These are phyloP conservation scores for Lodderomyces jiufengensis DNA, from an alignment of 1,139 yeast species.

Conservation along the genomic window DNA sequence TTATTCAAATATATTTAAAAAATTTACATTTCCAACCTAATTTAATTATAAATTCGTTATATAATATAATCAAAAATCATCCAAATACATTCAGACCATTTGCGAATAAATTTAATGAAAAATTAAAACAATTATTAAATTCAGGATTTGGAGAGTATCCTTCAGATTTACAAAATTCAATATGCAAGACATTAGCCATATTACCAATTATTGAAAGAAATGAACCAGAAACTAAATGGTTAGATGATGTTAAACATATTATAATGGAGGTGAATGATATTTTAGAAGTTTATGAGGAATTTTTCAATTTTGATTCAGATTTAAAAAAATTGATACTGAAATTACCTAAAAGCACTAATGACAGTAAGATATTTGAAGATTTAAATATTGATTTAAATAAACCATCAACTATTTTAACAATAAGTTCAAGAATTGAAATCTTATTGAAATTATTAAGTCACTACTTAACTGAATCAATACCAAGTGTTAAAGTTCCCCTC, in stretches of 20 bases:
- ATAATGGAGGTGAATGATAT: conserved; percentile 50
- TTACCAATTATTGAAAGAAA: conserved; percentile 55
- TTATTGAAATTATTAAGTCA: conserved; percentile 44
- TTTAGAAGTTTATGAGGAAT: conserved; percentile 50
- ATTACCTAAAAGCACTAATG: conserved; percentile 22
- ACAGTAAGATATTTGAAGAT: conserved; percentile 12
- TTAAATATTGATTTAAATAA: conserved; percentile 57
- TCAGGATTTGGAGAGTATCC: conserved; percentile 25
- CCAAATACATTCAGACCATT: conserved; percentile 82
- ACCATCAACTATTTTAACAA: conserved; percentile 46
- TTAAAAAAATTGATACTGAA: conserved; percentile 29
- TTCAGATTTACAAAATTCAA: conserved; percentile 30
- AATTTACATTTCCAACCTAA: conserved; percentile 37
- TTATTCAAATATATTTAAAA: conserved; percentile 54
- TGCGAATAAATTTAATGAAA: conserved; percentile 55
- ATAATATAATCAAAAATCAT: conserved; percentile 50
- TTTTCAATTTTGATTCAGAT: conserved; percentile 56
- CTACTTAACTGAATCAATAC: conserved; percentile 45
- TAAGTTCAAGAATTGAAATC: conserved; percentile 48
- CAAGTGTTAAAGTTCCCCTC: conserved; percentile 51
- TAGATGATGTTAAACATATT: conserved; percentile 30
- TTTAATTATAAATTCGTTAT: conserved; percentile 47
- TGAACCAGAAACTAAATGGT: conserved; percentile 51
- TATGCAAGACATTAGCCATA: conserved; percentile 54
- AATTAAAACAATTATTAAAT: conserved; percentile 37